Evolutionary conservation across 2,329 filamentous ascomycete genomes (phyloP).

Genomic region (Colletotrichum acutatum): DNA sequence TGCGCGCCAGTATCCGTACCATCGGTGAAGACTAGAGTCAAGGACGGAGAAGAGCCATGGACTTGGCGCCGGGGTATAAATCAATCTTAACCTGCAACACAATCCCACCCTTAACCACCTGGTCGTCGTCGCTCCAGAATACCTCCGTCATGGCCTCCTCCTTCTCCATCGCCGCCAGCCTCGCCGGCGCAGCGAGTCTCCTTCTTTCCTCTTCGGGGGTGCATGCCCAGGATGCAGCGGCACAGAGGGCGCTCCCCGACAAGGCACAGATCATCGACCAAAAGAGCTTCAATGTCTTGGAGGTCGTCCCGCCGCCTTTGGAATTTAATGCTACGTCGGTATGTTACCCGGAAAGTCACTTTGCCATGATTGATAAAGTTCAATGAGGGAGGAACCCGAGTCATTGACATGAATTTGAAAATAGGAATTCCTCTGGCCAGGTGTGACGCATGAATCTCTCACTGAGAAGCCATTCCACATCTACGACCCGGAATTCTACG

Average conservation of each 20-base stretch:
- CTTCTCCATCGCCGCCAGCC: too few relatives aligned
- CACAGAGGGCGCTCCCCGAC: conserved; percentile 15
- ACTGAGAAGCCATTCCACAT: conserved; percentile 53
- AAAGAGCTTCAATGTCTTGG: conserved; percentile 54
- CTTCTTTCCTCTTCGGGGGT: neutral
- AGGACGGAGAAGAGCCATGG: too few relatives aligned
- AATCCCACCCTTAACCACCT: too few relatives aligned
- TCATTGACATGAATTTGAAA: neutral
- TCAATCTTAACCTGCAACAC: too few relatives aligned
- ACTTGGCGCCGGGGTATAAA: too few relatives aligned
- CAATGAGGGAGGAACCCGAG: neutral
- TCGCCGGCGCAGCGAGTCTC: too few relatives aligned
- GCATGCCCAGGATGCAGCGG: conserved; percentile 32
- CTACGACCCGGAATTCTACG: conserved; percentile 62
- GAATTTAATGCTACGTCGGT: conserved; percentile 50
- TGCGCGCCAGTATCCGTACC: too few relatives aligned
- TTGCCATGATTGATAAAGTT: too few relatives aligned
- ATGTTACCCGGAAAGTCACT: conserved; percentile 27
- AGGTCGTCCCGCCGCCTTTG: conserved; percentile 49
- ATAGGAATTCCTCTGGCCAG: conserved; percentile 57
- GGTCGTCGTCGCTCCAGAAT: too few relatives aligned
- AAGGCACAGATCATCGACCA: conserved; percentile 55
- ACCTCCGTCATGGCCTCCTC: too few relatives aligned
- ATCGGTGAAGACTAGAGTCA: too few relatives aligned
- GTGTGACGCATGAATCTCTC: conserved; percentile 50